These are phyloP conservation scores for Kluyveromyces wickerhamii DNA, from an alignment of 805 yeast genomes.

Conservation along the genomic window DNA sequence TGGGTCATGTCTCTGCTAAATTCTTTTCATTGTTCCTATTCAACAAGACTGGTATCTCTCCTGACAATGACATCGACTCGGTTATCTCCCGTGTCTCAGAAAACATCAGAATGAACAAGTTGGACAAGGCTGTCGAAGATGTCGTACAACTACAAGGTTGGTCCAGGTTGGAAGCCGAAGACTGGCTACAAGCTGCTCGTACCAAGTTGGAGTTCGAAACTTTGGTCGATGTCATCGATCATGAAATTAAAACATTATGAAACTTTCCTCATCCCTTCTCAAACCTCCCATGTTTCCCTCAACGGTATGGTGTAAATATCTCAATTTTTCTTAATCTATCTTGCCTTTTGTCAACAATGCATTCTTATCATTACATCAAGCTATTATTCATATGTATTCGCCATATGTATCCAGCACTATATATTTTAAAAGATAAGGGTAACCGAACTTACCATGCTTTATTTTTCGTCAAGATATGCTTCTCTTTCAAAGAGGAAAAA, in stretches of 20 bases:
- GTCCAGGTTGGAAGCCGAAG: slow-evolving; percentile 83
- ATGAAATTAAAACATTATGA: slow-evolving; percentile 48
- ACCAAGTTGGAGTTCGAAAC: slow-evolving; percentile 83
- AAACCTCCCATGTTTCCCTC: background rate
- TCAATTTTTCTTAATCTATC: background rate
- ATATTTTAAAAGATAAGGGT: too few relatives aligned
- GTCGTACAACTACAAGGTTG: slow-evolving; percentile 85
- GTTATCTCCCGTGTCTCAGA: slow-evolving; percentile 80
- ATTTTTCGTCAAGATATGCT: too few relatives aligned
- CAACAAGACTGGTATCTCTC: slow-evolving; percentile 70
- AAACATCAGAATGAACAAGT: slow-evolving; percentile 63
- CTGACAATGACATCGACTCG: slow-evolving; percentile 80
- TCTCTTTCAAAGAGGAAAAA: too few relatives aligned
- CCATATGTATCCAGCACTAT: too few relatives aligned
- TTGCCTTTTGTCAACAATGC: too few relatives aligned
- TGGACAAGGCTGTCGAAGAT: slow-evolving; percentile 88
- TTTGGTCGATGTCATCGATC: slow-evolving; percentile 58
- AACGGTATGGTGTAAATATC: background rate
- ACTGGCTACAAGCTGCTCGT: slow-evolving; percentile 87
- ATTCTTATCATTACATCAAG: too few relatives aligned
- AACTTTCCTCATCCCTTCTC: too few relatives aligned
- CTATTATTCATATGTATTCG: too few relatives aligned
- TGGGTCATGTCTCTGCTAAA: slow-evolving; percentile 81
- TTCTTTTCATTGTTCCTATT: slow-evolving; percentile 69
- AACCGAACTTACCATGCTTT: too few relatives aligned